Base-by-base conservation (phyloP, 371 early-diverging fungal genomes). In the Synchytrium microbalum region DNA sequence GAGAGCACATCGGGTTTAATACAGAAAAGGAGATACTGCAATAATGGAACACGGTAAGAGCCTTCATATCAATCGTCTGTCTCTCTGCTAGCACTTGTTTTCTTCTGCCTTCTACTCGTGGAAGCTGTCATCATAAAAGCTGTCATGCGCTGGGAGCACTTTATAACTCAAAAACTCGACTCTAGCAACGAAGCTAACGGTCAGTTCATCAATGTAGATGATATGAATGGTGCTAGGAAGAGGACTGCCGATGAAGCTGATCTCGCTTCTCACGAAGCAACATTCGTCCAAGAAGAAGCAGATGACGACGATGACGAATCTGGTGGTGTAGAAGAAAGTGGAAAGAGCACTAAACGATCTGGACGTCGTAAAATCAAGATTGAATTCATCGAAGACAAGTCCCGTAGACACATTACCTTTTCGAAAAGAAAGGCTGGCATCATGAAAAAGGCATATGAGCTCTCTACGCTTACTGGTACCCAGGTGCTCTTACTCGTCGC, bases 371-470 rank as follows among this genome's bases (percentile, higher is more conserved):
- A 96, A 76, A 95, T 98, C 75, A 93, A 91, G 74, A 95, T 96
- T 75, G 95, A 93, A 72, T 98, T 90, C 71, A 99, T 99, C 67
- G 89, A 90, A 64, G 96, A 95, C 72, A 95, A 93, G 77, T 89
- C 86, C 66, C 84, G 93, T 66, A 84, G 99, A 68, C 92, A 95
- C 68, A 96, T 98, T 63, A 96, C 98, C 1, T 99, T 99, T 76
- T 89, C 89, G 66, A 99, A 99, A 76, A 84, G 99, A 74, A 99
- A 98, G 76, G 93, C 96, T 31, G 99, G 99, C 53, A 92, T 99
- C 69, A 95, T 99, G 96, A 98, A 98, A 77, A 99, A 97, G 88
- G 98, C 98, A 0, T 96, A 91, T 70, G 99, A 98, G 75, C 83
- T 99, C 32, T 86, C 87, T 69, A 92, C 95, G 2, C 78, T 99